Percentiles rank a stretch among this genome's conserved stretches.
These are phyloP conservation scores for Prunus armeniaca DNA, from an alignment of 306 rosid species.

Conservation along the genomic window DNA sequence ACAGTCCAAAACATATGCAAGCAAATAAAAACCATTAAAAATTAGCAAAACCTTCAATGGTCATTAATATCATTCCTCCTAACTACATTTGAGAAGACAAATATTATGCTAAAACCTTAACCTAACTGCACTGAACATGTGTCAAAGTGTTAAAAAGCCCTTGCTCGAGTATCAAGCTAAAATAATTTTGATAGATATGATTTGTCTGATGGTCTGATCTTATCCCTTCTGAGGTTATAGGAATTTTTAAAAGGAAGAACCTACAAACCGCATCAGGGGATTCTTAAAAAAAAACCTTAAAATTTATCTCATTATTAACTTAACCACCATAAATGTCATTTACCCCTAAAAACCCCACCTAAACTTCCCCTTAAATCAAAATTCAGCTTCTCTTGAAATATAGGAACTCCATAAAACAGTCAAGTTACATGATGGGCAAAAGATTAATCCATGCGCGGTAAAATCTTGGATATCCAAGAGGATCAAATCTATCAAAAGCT, in stretches of 20 bases:
- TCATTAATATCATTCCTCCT: background rate
- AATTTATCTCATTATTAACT: background rate
- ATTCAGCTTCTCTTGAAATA: background rate
- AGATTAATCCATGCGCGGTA: background rate
- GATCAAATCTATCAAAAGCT: background rate
- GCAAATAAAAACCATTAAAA: background rate
- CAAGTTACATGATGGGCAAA: background rate
- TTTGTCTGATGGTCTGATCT: background rate
- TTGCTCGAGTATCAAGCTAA: background rate
- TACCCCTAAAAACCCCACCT: background rate
- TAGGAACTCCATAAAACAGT: background rate
- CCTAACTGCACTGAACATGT: background rate
- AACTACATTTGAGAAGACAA: background rate
- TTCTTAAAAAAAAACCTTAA: background rate
- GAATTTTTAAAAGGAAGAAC: background rate
- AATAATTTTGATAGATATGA: background rate
- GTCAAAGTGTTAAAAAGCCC: background rate
- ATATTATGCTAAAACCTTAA: background rate
- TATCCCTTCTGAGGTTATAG: background rate
- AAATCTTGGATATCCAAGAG: background rate
- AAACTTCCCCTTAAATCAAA: background rate
- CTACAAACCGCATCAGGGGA: background rate
- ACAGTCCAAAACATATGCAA: too few species aligned
- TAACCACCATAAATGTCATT: background rate
- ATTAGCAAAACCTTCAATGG: background rate